Evolutionary conservation across 2,329 filamentous ascomycete species (phyloP), one percentile per base, ranked within the genome.

Genomic region (Xylaria sp.): DNA sequence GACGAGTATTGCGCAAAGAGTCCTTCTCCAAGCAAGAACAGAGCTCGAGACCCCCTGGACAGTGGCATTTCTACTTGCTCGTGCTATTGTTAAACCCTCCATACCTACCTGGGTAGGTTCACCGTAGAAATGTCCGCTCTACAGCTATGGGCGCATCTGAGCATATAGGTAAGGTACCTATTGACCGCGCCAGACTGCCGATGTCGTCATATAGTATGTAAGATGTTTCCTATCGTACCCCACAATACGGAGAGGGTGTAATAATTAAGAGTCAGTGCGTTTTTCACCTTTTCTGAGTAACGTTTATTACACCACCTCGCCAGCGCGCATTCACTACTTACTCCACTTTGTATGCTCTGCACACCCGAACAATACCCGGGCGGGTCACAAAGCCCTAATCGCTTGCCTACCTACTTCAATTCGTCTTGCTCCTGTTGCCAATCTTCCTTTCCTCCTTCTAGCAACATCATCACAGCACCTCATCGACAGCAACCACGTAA

Each of bases 401-500:
- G 71, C 67, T 71, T 37, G 65, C 60, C 66, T 76, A 73, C 74
- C n/a, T n/a, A n/a, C n/a, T 78, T 75, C 73, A 75, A 75, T 73
- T 74, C 73, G 66, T 73, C 68, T 71, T 65, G 58, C 73, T 72
- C 64, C 41, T 28, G 39, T 46, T 70, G 44, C 50, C 44, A 65
- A 70, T 73, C 73, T 74, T 72, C 70, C 59, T 66, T 77, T 73
- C 67, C 66, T 76, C 70, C 51, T 67, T 60, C 72, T 69, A 77
- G 71, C 74, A 75, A 74, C 77, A 77, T 74, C 77, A 78, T 70
- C 75, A 72, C 71, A 75, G 73, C 72, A 76, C 71, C 76, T 78
- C 76, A 76, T 78, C 77, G 67, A 78, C 74, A 77, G 75, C 76
- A 74, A 75, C 69, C 56, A 71, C 72, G 76, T 78, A 76, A 76